Percentiles rank a stretch among this genome's conserved stretches.
phyloP scores from a whole-genome alignment of 2,329 filamentous ascomycete species.

The Curvularia lunata region DNA sequence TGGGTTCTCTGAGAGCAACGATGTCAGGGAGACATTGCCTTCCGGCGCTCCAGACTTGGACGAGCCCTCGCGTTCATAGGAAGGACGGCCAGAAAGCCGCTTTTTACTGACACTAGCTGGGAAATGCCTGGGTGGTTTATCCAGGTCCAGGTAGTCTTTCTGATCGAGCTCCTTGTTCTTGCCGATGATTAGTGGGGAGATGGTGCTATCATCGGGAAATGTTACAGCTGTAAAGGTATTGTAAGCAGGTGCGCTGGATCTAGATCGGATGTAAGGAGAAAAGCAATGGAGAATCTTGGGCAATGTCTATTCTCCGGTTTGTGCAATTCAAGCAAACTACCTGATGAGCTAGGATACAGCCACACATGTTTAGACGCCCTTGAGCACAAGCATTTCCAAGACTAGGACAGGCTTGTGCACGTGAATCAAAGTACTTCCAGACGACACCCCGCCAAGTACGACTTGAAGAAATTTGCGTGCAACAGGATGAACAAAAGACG shows the following conservation, averaged over 20 bases:
- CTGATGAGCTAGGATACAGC: conserved; percentile 1
- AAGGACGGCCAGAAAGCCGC: conserved; percentile 53
- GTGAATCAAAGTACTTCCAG: not conserved
- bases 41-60: conserved; percentile 28
- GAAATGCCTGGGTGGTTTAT: conserved; percentile 46
- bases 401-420: not conserved
- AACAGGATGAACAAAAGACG: not conserved
- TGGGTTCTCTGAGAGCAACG: conserved; percentile 40
- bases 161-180: conserved; percentile 55
- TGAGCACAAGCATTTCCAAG: not conserved
- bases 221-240: conserved; percentile 50
- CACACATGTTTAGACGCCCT: not conserved
- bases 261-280: not conserved
- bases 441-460: not conserved
- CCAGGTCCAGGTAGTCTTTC: conserved; percentile 51
- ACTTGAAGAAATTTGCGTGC: not conserved
- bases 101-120: conserved; percentile 50
- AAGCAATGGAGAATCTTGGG: not conserved
- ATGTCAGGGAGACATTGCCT: conserved; percentile 41
- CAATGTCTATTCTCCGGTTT: not conserved
- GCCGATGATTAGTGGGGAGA: conserved; percentile 56
- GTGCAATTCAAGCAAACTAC: conserved; percentile 1
- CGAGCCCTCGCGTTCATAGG: conserved; percentile 40
- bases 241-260: conserved; percentile 31
- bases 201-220: conserved; percentile 53